These are phyloP conservation scores for Pharus latifolius DNA, from an alignment of 176 grass and related monocot species.

Conservation along the genomic window DNA sequence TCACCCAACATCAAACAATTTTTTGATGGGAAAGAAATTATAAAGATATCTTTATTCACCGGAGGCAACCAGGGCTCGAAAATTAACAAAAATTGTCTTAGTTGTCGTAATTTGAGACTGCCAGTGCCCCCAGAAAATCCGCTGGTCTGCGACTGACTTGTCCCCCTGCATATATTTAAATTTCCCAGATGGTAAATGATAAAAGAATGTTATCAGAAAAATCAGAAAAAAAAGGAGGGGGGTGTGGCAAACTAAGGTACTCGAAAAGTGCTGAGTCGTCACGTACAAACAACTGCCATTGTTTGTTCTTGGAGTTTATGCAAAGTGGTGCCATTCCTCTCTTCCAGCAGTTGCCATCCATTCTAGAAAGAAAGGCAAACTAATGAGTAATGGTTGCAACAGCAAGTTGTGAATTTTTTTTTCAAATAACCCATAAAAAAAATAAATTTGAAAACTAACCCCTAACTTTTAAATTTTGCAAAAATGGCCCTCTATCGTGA, in stretches of 20 bases:
- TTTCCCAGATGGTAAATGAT: not conserved
- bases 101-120: no score
- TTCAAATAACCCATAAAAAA: no score
- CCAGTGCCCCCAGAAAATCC: no score
- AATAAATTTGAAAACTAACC: no score
- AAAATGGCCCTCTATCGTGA: no score
- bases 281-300: slow-evolving; percentile 2
- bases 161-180: not conserved
- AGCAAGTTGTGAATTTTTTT: no score
- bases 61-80: not conserved
- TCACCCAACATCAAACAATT: not conserved
- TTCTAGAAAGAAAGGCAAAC: not conserved
- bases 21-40: not conserved
- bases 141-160: no score
- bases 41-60: not conserved
- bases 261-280: not conserved
- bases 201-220: not conserved
- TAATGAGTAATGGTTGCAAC: not conserved
- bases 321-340: not conserved
- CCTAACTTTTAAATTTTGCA: no score
- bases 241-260: not conserved
- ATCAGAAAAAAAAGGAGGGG: slow-evolving; percentile 5
- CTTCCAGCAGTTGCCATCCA: not conserved
- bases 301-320: slow-evolving; percentile 14
- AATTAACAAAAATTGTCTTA: not conserved